Evolutionary conservation across 129 eudicot genomes (phyloP), one percentile per base, ranked within the genome.

Genomic region (Flaveria linearis): DNA sequence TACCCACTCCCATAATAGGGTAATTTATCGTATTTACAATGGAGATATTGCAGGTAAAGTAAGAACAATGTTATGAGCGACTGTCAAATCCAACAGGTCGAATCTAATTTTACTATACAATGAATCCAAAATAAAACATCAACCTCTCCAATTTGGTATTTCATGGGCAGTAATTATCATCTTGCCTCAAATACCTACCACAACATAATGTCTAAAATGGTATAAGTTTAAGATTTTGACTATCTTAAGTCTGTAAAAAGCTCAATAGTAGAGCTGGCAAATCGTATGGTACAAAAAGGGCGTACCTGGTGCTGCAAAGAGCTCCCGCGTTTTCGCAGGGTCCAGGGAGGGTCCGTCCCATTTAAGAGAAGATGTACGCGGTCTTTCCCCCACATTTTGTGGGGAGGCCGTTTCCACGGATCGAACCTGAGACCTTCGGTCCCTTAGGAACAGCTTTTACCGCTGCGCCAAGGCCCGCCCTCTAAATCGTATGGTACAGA

Each of bases 171-270:
- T 25, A 63, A 47, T 45, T 61, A 33, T 33, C 23, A 64, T 46
- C 61, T 75, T 75, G 71, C 47, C 47, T 28, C 52, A 50, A 63
- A 10, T 52, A 63, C n/a, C 79, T 47, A 22, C 42, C 18, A 76
- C 9, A 39, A 6, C 18, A n/a, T 65, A 39, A 46, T 47, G 64
- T 36, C 51, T 75, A 45, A 47, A n/a, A 33, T 1, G 41, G 6
- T 36, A 36, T 5, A 36, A 4, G 41, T 36, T 36, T 30, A 18
- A 17, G 4, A 33, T n/a, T 17, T 51, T 52, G 60, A 71, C 76
- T 10, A 50, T 71, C 47, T 72, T 53, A 71, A 2, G 51, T 33
- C 69, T 55, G 43, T 22, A 23, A 49, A 23, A 20, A 77, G 75
- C 45, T 7, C 26, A 30, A 47, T 20, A 33, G 18, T 9, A 79